Base-by-base conservation (phyloP, 176 grass and related monocot species). In the Phyllostachys edulis region DNA sequence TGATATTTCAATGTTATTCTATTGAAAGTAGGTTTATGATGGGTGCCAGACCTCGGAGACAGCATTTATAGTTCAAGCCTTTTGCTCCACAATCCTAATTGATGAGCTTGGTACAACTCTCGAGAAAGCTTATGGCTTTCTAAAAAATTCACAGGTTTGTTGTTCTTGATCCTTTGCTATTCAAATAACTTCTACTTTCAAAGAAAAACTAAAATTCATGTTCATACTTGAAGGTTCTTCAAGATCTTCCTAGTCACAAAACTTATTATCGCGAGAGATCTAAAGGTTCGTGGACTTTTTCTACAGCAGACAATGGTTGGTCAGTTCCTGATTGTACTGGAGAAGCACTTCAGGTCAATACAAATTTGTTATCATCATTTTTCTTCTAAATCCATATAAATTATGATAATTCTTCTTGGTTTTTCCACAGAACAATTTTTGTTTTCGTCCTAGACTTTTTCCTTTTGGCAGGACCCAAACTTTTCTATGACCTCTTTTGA, bases 21-120 rank as follows among this genome's bases (percentile, higher is more conserved):
- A 26, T 76, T 16, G 3, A 54, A n/a, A 8, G 3, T 41, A 90
- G 83, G 79, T 84, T 8, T 89, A 87, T 68, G 64, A 77, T 81
- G 90, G 90, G 10, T 84, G 84, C 50, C 87, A 92, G 42, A 51
- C 17, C 32, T 92, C 87, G 90, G 90, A 92, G 23, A 87, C 79
- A 12, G 54, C 87, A 55, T 83, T 92, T 63, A 89, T 57, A 57
- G 63, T 87, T 67, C 87, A 92, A 86, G 87, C 90, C 24, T 80
- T 87, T 51, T 64, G 63, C 11, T 78, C 87, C 15, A 84, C 78
- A 73, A 21, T 69, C 39, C 79, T 92, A 6, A 57, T 47, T 63
- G 60, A 92, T 60, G 84, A 92, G 37, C 84, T 74, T 81, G 59
- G 37, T 23, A n/a, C 26, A 75, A 50, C 61, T 67, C 68, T 89